A percentile compares a stretch with the other conserved stretches of the same genome.
Conservation (phyloP, 768 basidiomycete genomes). For the Lentinula aciculospora region DNA sequence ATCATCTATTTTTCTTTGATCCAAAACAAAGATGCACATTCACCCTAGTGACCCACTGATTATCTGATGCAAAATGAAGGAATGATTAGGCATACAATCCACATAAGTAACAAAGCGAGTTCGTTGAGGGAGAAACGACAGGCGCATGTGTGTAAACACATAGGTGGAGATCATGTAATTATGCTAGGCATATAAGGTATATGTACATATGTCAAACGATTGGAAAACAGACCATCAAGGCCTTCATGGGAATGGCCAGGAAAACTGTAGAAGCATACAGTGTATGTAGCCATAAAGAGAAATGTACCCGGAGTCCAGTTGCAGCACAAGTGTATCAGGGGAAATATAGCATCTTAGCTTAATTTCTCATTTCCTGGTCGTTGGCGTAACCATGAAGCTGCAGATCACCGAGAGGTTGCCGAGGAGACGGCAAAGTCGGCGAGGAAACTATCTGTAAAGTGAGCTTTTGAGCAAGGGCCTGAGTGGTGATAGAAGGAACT, state of each 20-base stretch:
- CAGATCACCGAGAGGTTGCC: not conserved
- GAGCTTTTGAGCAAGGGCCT: not conserved
- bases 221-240: not conserved
- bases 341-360: not conserved
- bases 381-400: not conserved
- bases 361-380: not conserved
- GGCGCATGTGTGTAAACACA: not conserved
- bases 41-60: too few species aligned
- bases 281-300: not conserved
- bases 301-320: not conserved
- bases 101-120: not conserved
- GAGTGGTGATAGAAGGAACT: not conserved
- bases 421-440: too few species aligned
- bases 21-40: not conserved
- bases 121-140: not conserved
- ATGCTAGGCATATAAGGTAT: not conserved
- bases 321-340: not conserved
- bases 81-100: not conserved
- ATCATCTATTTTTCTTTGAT: not conserved
- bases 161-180: not conserved
- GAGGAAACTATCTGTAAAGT: not conserved
- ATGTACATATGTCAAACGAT: not conserved
- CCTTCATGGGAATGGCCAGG: not conserved
- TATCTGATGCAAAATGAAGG: too few species aligned
- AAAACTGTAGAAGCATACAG: not conserved